Conservation (phyloP, 1,284 basidiomycete species). For the Ceratobasidium sp. region DNA sequence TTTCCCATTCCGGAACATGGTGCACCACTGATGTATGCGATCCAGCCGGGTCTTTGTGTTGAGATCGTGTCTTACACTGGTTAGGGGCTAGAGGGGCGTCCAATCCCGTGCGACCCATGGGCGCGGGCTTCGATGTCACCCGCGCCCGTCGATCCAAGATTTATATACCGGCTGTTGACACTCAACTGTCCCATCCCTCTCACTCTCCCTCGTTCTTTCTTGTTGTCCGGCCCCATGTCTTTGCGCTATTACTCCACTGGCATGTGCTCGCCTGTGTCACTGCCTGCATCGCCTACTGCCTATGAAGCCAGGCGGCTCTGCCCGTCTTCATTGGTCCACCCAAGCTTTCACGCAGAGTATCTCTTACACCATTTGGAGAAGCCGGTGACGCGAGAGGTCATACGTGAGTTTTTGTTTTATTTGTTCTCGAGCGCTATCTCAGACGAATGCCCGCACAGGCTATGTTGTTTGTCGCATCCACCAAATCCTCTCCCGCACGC, state of each 20-base stretch:
- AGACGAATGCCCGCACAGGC: conserved; percentile 4
- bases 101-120: conserved; percentile 22
- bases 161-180: conserved; percentile 26
- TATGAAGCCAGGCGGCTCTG: conserved; percentile 31
- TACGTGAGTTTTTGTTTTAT: conserved; percentile 19
- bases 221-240: conserved; percentile 5
- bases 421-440: not conserved
- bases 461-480: conserved; percentile 35
- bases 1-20: conserved; percentile 25
- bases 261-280: conserved; percentile 30
- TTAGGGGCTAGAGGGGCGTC: conserved; percentile 39
- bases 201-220: not conserved
- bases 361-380: conserved; percentile 32
- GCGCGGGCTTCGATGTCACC: conserved; percentile 32
- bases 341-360: conserved; percentile 37
- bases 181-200: not conserved
- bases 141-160: conserved; percentile 32
- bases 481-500: conserved; percentile 36
- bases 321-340: conserved; percentile 37
- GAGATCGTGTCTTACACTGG: conserved; percentile 28
- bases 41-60: conserved; percentile 27
- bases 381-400: conserved; percentile 33
- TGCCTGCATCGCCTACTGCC: conserved; percentile 29
- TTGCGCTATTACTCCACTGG: conserved; percentile 18
- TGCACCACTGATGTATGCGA: conserved; percentile 37